A percentile compares a stretch with the other conserved stretches of the same genome.
Evolutionary conservation across 2,329 filamentous ascomycete species (phyloP).

Genomic region (Aspergillus oerlinghausenensis): DNA sequence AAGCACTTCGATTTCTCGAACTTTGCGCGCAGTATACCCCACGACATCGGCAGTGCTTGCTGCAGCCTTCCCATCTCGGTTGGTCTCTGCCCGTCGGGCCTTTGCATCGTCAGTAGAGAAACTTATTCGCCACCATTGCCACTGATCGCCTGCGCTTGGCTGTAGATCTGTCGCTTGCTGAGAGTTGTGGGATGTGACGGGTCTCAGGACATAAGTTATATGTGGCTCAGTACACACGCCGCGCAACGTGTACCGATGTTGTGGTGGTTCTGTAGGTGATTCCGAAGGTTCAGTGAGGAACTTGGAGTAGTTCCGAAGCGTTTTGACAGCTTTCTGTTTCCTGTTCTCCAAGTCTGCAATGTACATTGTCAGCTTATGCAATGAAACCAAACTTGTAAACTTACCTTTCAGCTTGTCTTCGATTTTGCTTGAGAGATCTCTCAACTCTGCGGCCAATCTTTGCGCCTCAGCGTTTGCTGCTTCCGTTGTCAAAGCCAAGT

Average conservation of each 20-base stretch:
- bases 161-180: slow-evolving; percentile 19
- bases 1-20: slow-evolving; percentile 52
- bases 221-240: slow-evolving; percentile 56
- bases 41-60: slow-evolving; percentile 30
- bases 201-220: slow-evolving; percentile 53
- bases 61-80: slow-evolving; percentile 13
- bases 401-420: slow-evolving; percentile 39
- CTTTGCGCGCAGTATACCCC: slow-evolving; percentile 39
- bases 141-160: slow-evolving; percentile 23
- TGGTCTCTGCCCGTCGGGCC: slow-evolving; percentile 26
- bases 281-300: slow-evolving; percentile 44
- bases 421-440: slow-evolving; percentile 33
- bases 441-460: slow-evolving; percentile 32
- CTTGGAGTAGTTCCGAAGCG: slow-evolving; percentile 42
- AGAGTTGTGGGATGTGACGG: slow-evolving; percentile 20
- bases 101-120: slow-evolving; percentile 44
- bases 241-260: slow-evolving; percentile 51
- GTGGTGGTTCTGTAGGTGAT: slow-evolving; percentile 35
- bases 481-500: slow-evolving; percentile 14
- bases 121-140: slow-evolving; percentile 55
- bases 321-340: slow-evolving; percentile 38
- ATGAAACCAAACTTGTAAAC: not conserved
- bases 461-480: slow-evolving; percentile 19
- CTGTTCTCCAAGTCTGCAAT: slow-evolving; percentile 41
- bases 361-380: not conserved